A percentile compares a stretch with the other conserved stretches of the same genome.
phyloP scores from a whole-genome alignment of 805 yeast genomes.

The Hanseniaspora hatyaiensis region DNA sequence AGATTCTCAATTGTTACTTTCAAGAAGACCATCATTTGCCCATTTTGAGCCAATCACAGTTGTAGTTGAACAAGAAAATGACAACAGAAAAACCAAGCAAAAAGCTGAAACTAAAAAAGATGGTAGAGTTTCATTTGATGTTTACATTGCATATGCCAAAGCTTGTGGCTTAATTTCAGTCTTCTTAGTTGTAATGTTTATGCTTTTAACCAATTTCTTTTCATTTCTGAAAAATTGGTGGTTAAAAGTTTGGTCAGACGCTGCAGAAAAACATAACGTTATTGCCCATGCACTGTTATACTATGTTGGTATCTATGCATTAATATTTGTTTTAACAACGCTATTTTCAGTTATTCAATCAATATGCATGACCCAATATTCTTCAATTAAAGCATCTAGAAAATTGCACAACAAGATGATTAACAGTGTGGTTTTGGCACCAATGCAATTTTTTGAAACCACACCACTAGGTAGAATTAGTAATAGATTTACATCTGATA shows the following conservation, averaged over 20 bases:
- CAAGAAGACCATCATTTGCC: slow-evolving; percentile 53
- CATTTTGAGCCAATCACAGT: slow-evolving; percentile 39
- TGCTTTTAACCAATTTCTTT: slow-evolving; percentile 31
- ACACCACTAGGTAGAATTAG: slow-evolving; percentile 58
- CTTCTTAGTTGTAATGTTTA: slow-evolving; percentile 29
- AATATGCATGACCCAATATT: slow-evolving; percentile 39
- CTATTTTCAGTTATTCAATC: slow-evolving; percentile 37
- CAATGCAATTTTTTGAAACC: slow-evolving; percentile 58
- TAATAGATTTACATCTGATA: slow-evolving; percentile 55
- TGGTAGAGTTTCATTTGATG: slow-evolving; percentile 47
- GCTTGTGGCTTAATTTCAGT: slow-evolving; percentile 49
- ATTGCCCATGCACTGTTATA: slow-evolving; percentile 29
- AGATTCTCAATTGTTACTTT: slow-evolving; percentile 16
- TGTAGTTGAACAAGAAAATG: slow-evolving; percentile 23
- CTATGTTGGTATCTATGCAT: slow-evolving; percentile 45
- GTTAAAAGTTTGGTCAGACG: slow-evolving; percentile 61
- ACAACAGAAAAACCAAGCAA: slow-evolving; percentile 34
- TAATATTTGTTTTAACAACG: slow-evolving; percentile 44
- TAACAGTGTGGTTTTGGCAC: slow-evolving; percentile 40
- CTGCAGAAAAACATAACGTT: slow-evolving; percentile 32
- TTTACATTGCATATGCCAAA: slow-evolving; percentile 43
- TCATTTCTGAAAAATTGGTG: slow-evolving; percentile 43
- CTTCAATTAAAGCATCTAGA: slow-evolving; percentile 47
- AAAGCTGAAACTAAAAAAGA: slow-evolving; percentile 43
- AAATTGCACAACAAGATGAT: slow-evolving; percentile 50